phyloP scores from a whole-genome alignment of 169 alveolate genomes.

The Miamiensis avidus region DNA sequence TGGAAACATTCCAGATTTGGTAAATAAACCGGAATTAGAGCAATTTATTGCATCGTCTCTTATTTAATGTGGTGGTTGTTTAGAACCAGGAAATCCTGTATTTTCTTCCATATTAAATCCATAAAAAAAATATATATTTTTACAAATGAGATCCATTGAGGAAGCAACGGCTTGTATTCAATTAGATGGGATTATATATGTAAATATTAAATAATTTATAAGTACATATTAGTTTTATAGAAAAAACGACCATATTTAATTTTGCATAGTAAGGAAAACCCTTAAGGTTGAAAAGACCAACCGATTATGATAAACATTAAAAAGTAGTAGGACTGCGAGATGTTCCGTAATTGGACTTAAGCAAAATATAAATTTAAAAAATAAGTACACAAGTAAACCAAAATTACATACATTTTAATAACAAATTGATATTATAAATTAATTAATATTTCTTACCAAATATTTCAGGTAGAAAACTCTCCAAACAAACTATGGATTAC shows the following conservation, averaged over 20 bases:
- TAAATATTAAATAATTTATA: background rate
- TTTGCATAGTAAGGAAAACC: slow-evolving; percentile 14
- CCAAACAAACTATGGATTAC: background rate
- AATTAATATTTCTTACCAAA: background rate
- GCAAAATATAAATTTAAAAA: slow-evolving; percentile 4
- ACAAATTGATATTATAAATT: background rate
- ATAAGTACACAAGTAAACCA: slow-evolving; percentile 7
- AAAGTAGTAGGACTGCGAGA: slow-evolving; percentile 16
- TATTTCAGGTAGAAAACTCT: background rate
- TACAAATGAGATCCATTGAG: slow-evolving; percentile 19
- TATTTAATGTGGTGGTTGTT: slow-evolving; percentile 8
- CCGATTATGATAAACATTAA: background rate
- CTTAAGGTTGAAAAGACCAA: slow-evolving; percentile 28
- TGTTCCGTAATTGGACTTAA: background rate
- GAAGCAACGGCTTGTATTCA: slow-evolving; percentile 18
- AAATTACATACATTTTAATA: slow-evolving; percentile 9
- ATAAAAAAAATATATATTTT: slow-evolving; percentile 14
- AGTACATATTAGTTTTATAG: background rate
- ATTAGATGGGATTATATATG: slow-evolving; percentile 24
- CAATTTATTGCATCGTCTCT: slow-evolving; percentile 1
- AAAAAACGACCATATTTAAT: background rate
- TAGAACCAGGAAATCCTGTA: slow-evolving; percentile 28
- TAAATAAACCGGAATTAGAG: slow-evolving; percentile 4
- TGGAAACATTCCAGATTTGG: slow-evolving; percentile 26
- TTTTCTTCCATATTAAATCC: background rate